phyloP scores from a whole-genome alignment of 2,329 filamentous ascomycete species.

The Fusarium secorum region DNA sequence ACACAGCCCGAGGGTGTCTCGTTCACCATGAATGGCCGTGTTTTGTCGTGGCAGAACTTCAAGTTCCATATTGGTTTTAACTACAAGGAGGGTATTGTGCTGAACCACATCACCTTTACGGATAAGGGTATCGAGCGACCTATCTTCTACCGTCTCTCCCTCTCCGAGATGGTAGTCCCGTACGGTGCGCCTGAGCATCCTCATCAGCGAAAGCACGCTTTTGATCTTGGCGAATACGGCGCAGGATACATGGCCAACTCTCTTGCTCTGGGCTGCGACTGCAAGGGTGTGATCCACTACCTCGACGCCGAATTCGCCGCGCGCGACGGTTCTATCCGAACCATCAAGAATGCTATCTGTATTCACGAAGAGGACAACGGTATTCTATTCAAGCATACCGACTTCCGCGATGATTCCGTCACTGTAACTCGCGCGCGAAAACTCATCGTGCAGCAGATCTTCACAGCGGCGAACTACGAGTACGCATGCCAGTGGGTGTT shows the following conservation, averaged over 20 bases:
- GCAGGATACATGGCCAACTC: conserved; percentile 86
- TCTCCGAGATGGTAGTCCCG: conserved; percentile 94
- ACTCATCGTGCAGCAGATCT: conserved; percentile 87
- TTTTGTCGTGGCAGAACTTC: conserved; percentile 92
- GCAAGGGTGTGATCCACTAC: conserved; percentile 91
- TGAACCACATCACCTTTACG: conserved; percentile 90
- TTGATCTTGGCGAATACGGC: conserved; percentile 82
- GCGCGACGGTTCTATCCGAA: conserved; percentile 74
- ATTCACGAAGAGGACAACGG: conserved; percentile 94
- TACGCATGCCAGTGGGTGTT: conserved; percentile 83
- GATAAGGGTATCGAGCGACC: conserved; percentile 81
- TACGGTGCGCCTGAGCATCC: conserved; percentile 84
- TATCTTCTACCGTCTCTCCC: conserved; percentile 86
- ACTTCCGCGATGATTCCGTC: conserved; percentile 88
- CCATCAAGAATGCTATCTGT: conserved; percentile 93
- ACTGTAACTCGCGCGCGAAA: conserved; percentile 88
- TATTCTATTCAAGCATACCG: conserved; percentile 92
- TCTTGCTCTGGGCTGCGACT: conserved; percentile 79
- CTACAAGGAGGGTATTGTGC: conserved; percentile 88
- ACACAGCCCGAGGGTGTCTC: conserved; percentile 90
- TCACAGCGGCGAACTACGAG: conserved; percentile 96
- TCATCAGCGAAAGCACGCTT: conserved; percentile 82
- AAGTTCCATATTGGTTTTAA: conserved; percentile 94
- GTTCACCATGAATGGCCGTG: conserved; percentile 75
- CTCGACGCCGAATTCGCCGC: conserved; percentile 88